Base-by-base conservation (phyloP, 805 yeast genomes). In the Myxozyma melibiosi region DNA sequence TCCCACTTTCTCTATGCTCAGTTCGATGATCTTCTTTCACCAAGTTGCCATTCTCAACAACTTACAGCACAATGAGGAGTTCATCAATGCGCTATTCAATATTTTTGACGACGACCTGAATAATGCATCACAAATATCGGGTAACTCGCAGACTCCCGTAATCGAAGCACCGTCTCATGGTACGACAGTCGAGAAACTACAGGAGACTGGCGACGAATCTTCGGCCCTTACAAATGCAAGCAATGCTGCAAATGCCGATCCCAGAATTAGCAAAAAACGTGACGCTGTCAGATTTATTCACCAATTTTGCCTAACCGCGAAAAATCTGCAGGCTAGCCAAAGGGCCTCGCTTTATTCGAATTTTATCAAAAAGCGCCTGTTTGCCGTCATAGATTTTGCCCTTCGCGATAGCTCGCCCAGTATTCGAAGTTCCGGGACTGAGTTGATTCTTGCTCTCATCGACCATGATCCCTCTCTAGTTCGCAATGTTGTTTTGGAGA, bases 251-350 rank as follows among this genome's bases (percentile, higher is more conserved):
- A 33, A 30, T 35, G 39, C 13, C 16, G 22, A 35, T 16, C 22
- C 7, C 13, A 14, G 16, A 14, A 51, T 66, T 6, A 70, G 70
- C 45, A 74, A 72, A 48, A 76, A 78, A 63, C 73, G 87, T 58
- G 88, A 89, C 65, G 96, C 94, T 0, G 84, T 94, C 2, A 79
- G 80, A 63, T 77, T 91, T 71, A 69, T 92, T 1, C 91, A 89
- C 70, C 96, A 92, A 68, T 85, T 89, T 69, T 84, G 87, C 2
- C 70, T 82, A 14, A 84, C 88, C 49, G 86, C 96, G 1, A 89
- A 88, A 68, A 78, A 80, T 47, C 75, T 84, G 30, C 90, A 81
- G 52, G 72, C 80, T 2, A 71, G 69, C 50, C 91, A 87, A 65
- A 78, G 86, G 63, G 76, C 85, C 0, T 82, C 77, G 24, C 84